Conservation (phyloP, 23 red algal genomes). For the Agarophyton chilense region DNA sequence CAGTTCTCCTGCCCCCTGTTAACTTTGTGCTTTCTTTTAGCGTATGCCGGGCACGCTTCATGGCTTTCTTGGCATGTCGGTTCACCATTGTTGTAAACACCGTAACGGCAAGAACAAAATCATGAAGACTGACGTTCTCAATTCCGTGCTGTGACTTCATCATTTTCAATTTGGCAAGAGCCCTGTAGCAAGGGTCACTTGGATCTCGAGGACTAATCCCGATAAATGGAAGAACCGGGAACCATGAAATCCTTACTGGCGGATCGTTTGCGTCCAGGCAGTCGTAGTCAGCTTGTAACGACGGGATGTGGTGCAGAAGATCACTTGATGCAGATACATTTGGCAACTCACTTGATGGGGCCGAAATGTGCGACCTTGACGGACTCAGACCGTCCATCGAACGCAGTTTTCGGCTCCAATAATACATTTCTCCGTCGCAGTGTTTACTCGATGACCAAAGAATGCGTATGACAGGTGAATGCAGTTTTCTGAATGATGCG, state of each 20-base stretch:
- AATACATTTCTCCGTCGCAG: neutral
- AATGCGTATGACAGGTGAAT: no score
- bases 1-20: neutral
- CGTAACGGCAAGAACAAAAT: conserved; percentile 36
- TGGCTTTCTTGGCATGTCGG: conserved; percentile 43
- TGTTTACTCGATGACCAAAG: neutral
- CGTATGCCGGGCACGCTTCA: neutral
- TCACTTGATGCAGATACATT: neutral
- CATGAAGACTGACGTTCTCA: conserved; percentile 25
- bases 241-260: conserved; percentile 8
- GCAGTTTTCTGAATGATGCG: no score
- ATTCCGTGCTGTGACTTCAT: conserved; percentile 66
- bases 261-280: conserved; percentile 41
- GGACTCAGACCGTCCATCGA: neutral
- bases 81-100: conserved; percentile 51
- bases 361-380: neutral
- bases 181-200: conserved; percentile 59
- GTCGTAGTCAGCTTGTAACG: conserved; percentile 47
- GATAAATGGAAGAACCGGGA: conserved; percentile 28
- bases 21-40: no score
- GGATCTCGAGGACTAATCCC: conserved; percentile 34
- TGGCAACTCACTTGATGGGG: neutral
- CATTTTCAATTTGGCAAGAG: conserved; percentile 48
- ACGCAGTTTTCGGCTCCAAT: neutral
- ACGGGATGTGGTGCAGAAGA: conserved; percentile 21